Evolutionary conservation across 2,329 filamentous ascomycete genomes (phyloP), one percentile per base, ranked within the genome.

Genomic region (Zymoseptoria ardabiliae): DNA sequence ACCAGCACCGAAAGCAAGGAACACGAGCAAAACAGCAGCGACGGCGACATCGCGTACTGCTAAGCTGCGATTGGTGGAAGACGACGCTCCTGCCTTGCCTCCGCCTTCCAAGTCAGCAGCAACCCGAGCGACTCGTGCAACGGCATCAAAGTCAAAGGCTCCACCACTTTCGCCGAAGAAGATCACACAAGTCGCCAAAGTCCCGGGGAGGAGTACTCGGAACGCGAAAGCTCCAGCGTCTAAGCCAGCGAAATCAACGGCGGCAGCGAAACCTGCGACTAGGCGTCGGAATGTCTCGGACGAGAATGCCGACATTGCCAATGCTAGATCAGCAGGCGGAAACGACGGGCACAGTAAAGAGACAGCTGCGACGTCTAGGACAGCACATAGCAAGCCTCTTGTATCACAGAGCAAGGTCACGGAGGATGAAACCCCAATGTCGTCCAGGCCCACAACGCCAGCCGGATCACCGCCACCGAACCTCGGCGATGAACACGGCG

Each of bases 81-180:
- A 53, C 51, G 51, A 19, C 51, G 51, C 22, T 17, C 20, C 51
- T 22, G 11, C 28, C 51, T 53, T 53, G 23, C 51, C 20, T 28
- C 51, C 7, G 22, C 51, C 57, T 45, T 50, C 55, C 49, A 51
- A 62, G 28, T 54, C 60, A 45, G 50, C 57, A 48, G 54, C 61
- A 13, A 65, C 66, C 10, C 56, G 63, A 28, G 53, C 67, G n/a
- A 68, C 60, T 25, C 57, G 65, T 51, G 61, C 61, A 19, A 63
- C 66, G 22, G 64, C 65, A 20, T 57, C 63, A 45, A 69, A 63
- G 51, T 63, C 61, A 10, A 69, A 64, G 51, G 61, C 64, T 20
- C 25, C 59, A 48, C 68, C 72, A 19, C 64, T 74, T 17, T 73
- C 71, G 25, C 70, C 72, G 4, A 73, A 73, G 65, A 74, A 74